Evolutionary conservation across 306 rosid species (phyloP).

Genomic region (Biancaea sappan): DNA sequence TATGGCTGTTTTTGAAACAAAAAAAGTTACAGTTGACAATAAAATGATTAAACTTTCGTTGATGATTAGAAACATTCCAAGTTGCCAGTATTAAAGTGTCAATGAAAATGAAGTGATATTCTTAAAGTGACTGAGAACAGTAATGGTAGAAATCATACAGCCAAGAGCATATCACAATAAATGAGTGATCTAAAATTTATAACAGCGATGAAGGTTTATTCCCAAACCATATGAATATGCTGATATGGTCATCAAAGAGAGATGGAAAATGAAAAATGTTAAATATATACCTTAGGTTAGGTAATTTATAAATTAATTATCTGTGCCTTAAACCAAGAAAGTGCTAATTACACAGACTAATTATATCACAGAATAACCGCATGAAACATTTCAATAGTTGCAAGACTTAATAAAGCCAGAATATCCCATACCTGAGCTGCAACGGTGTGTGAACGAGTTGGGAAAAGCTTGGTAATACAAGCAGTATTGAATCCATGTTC

Average conservation of each 20-base stretch:
- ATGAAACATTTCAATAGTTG: not conserved
- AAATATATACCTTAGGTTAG: not conserved
- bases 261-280: not conserved
- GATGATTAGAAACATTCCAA: not conserved
- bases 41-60: not conserved
- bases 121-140: not conserved
- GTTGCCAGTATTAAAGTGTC: not conserved
- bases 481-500: constrained; percentile 99
- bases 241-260: not conserved
- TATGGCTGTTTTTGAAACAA: not conserved
- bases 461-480: constrained; percentile 94
- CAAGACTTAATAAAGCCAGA: not conserved
- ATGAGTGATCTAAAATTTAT: not conserved
- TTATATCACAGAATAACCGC: not conserved
- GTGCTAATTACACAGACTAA: not conserved
- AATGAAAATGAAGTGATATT: constrained; percentile 11
- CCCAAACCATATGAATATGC: not conserved
- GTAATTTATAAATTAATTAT: not conserved
- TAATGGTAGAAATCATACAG: not conserved
- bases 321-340: not conserved
- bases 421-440: constrained; percentile 81
- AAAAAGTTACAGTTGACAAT: not conserved
- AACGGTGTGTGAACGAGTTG: constrained; percentile 97
- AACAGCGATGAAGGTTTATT: not conserved
- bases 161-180: not conserved